These are phyloP conservation scores for Penicillium sp. DNA, from an alignment of 2,329 filamentous ascomycete genomes.

Conservation along the genomic window DNA sequence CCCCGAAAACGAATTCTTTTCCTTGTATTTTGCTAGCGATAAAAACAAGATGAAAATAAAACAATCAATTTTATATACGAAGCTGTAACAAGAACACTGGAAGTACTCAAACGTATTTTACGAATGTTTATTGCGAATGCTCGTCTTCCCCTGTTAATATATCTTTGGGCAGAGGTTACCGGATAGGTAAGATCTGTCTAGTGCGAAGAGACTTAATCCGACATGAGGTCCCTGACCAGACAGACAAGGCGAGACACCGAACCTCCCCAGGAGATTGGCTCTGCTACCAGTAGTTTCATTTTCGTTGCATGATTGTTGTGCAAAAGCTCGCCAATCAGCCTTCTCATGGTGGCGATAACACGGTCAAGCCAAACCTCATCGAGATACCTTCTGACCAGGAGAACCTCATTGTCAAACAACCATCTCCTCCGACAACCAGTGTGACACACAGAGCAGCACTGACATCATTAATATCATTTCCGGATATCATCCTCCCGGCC, in stretches of 20 bases:
- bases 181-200: neutral
- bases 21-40: conserved; percentile 5
- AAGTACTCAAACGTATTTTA: no score
- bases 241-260: neutral
- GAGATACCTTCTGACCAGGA: neutral
- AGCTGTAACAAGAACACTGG: neutral
- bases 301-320: neutral
- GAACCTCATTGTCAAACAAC: neutral
- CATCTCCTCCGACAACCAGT: neutral
- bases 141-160: neutral
- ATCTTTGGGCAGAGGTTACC: neutral
- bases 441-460: neutral
- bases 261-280: neutral
- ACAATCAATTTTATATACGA: neutral
- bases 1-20: conserved; percentile 14
- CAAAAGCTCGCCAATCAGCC: neutral
- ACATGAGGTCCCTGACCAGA: neutral
- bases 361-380: neutral
- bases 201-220: neutral
- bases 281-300: neutral
- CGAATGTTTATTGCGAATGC: neutral
- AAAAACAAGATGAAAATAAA: conserved; percentile 1
- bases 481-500: neutral
- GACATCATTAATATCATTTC: neutral
- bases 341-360: neutral